Conservation (phyloP, 352 stramenopile genomes). For the Detonula confervacea region DNA sequence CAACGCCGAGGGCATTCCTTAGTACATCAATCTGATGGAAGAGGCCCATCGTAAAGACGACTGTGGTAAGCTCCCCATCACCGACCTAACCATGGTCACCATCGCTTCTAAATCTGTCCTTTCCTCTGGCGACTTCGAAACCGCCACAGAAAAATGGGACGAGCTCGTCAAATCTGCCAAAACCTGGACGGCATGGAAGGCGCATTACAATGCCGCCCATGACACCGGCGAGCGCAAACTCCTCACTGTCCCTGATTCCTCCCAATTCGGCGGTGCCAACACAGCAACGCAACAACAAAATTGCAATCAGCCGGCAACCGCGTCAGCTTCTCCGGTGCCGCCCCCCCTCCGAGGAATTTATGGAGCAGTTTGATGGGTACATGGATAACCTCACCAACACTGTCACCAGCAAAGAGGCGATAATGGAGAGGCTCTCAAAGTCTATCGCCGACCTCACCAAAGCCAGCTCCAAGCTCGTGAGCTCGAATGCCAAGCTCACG, state of each 20-base stretch:
- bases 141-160: neutral
- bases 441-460: neutral
- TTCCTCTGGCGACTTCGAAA: neutral
- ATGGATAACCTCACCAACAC: constrained; percentile 2
- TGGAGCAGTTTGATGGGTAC: neutral
- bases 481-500: neutral
- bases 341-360: neutral
- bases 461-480: neutral
- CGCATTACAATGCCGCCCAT: neutral
- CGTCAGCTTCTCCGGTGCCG: neutral
- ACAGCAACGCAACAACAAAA: neutral
- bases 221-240: too few species aligned
- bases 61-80: neutral
- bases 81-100: neutral
- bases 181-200: constrained; percentile 23
- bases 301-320: too few species aligned
- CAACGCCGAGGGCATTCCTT: neutral
- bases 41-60: constrained; percentile 14
- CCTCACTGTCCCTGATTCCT: neutral
- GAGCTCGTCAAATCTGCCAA: neutral
- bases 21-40: constrained; percentile 42
- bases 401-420: neutral
- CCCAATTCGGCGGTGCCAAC: neutral
- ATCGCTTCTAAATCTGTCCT: constrained; percentile 22
- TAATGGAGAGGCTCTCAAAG: neutral